Evolutionary conservation across 805 yeast species (phyloP).

Genomic region (Metschnikowia cubensis): DNA sequence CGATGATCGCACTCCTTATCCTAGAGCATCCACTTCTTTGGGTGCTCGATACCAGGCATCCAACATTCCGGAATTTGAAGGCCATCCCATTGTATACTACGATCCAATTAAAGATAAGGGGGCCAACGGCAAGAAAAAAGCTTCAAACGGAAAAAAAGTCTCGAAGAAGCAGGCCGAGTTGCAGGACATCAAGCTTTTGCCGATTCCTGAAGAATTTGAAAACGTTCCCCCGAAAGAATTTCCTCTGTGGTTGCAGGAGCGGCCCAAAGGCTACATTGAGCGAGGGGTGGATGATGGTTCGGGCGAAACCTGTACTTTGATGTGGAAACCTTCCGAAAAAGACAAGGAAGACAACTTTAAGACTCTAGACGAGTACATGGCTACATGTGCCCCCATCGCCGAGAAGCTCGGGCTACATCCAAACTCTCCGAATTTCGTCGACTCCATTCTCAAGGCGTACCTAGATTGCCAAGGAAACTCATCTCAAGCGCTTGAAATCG

Average conservation of each 20-base stretch:
- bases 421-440: conserved; percentile 78
- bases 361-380: conserved; percentile 51
- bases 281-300: conserved; percentile 67
- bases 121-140: conserved; percentile 11
- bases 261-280: conserved; percentile 78
- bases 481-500: conserved; percentile 44
- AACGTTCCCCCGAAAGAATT: conserved; percentile 42
- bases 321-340: conserved; percentile 56
- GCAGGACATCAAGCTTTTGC: conserved; percentile 25
- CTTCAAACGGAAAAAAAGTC: conserved; percentile 9
- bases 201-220: conserved; percentile 47
- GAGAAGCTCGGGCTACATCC: conserved; percentile 49
- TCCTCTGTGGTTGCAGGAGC: conserved; percentile 74
- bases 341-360: conserved; percentile 24
- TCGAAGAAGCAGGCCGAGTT: conserved; percentile 18
- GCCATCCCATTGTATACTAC: conserved; percentile 61
- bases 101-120: conserved; percentile 32
- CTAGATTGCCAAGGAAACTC: conserved; percentile 50
- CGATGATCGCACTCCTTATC: conserved; percentile 70
- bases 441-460: conserved; percentile 58
- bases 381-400: conserved; percentile 55
- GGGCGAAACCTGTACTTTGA: conserved; percentile 50
- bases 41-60: conserved; percentile 74
- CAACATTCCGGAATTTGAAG: conserved; percentile 58
- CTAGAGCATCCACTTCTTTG: conserved; percentile 71